phyloP scores from a whole-genome alignment of 495 filamentous ascomycete species.

The Trichocladium antarcticum region DNA sequence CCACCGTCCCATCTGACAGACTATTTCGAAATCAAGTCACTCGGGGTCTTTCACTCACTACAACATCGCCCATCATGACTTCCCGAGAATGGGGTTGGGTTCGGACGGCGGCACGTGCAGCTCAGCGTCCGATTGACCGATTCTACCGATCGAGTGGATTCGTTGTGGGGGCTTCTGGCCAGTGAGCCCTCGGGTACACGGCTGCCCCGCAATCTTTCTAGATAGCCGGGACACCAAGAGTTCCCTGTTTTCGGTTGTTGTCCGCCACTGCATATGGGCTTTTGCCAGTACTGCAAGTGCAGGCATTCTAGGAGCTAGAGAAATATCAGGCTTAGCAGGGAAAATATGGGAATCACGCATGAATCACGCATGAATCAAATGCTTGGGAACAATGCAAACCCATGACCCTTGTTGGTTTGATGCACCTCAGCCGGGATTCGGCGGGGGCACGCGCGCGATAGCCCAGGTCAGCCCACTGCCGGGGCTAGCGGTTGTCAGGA shows the following conservation, averaged over 20 bases:
- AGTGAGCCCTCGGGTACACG: background rate
- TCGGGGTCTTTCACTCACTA: background rate
- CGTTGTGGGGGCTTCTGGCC: background rate
- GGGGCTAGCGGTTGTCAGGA: background rate
- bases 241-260: background rate
- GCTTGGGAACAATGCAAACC: background rate
- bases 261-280: too few species aligned
- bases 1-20: too few species aligned
- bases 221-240: background rate
- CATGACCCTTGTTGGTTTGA: background rate
- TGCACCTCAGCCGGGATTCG: background rate
- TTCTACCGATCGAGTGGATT: background rate
- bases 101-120: background rate
- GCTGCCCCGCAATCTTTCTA: background rate
- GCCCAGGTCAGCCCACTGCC: conserved; percentile 1
- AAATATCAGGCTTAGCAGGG: background rate
- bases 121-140: background rate
- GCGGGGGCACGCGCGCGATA: background rate
- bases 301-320: too few species aligned
- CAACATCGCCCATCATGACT: background rate
- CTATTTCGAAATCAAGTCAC: too few species aligned
- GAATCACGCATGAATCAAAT: background rate
- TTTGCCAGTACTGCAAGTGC: too few species aligned
- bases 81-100: background rate
- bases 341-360: background rate